Percentiles rank a stretch among this genome's conserved stretches.
These are phyloP conservation scores for Penicillium crustosum DNA, from an alignment of 2,329 filamentous ascomycete genomes.

Conservation along the genomic window DNA sequence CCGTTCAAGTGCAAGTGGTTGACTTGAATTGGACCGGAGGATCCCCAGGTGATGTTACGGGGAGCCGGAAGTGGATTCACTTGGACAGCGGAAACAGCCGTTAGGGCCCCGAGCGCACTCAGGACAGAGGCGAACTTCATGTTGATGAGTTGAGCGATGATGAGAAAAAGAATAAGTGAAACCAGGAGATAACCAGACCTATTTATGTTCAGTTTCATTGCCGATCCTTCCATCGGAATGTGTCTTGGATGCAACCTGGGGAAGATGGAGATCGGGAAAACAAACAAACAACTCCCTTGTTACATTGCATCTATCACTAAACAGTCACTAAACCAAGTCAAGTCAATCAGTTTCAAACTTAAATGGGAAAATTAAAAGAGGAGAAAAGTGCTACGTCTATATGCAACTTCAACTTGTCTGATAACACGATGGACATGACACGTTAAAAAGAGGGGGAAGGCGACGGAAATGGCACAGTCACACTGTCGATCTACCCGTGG, in stretches of 20 bases:
- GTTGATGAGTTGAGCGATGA: constrained; percentile 11
- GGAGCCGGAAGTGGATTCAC: constrained; percentile 58
- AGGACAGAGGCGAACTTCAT: constrained; percentile 32
- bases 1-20: constrained; percentile 40
- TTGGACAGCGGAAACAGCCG: constrained; percentile 45
- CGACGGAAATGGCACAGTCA: neutral
- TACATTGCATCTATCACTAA: neutral
- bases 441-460: neutral
- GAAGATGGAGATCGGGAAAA: neutral
- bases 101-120: constrained; percentile 35
- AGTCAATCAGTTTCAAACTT: neutral
- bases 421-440: neutral
- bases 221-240: constrained; percentile 19
- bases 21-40: constrained; percentile 50
- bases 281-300: neutral
- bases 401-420: constrained; percentile 11
- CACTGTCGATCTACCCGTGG: neutral
- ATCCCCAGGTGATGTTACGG: constrained; percentile 54
- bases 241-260: neutral
- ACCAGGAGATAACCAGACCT: constrained; percentile 5
- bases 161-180: neutral
- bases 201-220: constrained; percentile 20
- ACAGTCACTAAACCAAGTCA: neutral
- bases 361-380: neutral
- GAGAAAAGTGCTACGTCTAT: constrained; percentile 15